Conservation (phyloP, 2,329 filamentous ascomycete species). For the Monilinia aucupariae region DNA sequence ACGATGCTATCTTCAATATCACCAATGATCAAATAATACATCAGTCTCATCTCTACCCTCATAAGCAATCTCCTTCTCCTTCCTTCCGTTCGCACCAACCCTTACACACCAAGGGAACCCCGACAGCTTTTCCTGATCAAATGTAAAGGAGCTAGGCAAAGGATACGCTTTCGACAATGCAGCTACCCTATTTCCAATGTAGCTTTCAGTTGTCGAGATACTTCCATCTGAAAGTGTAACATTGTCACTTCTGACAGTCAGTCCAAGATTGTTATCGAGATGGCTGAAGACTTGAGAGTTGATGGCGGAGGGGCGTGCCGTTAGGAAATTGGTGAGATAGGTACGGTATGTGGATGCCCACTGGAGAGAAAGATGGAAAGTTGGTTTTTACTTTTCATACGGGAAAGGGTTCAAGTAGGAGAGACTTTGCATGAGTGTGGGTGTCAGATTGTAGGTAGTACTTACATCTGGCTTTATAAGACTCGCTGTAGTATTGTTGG, state of each 20-base stretch:
- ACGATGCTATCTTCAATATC: not conserved
- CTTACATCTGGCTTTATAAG: constrained; percentile 3
- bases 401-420: not conserved
- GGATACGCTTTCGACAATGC: not conserved
- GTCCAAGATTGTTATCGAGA: constrained; percentile 11
- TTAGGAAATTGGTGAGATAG: constrained; percentile 4
- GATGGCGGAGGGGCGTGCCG: not conserved
- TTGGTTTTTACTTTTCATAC: not conserved
- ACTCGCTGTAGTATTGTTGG: not conserved
- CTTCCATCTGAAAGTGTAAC: constrained; percentile 2
- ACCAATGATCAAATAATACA: not conserved
- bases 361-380: not conserved
- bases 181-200: not conserved
- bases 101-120: not conserved
- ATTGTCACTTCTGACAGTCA: not conserved
- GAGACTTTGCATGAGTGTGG: too few relatives aligned
- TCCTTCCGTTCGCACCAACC: too few relatives aligned
- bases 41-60: not conserved
- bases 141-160: not conserved
- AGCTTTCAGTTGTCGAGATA: not conserved
- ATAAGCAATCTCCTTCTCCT: not conserved
- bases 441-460: not conserved
- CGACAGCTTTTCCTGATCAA: not conserved
- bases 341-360: not conserved
- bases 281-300: not conserved